phyloP scores from a whole-genome alignment of 768 basidiomycete species.

The Exidia glandulosa region DNA sequence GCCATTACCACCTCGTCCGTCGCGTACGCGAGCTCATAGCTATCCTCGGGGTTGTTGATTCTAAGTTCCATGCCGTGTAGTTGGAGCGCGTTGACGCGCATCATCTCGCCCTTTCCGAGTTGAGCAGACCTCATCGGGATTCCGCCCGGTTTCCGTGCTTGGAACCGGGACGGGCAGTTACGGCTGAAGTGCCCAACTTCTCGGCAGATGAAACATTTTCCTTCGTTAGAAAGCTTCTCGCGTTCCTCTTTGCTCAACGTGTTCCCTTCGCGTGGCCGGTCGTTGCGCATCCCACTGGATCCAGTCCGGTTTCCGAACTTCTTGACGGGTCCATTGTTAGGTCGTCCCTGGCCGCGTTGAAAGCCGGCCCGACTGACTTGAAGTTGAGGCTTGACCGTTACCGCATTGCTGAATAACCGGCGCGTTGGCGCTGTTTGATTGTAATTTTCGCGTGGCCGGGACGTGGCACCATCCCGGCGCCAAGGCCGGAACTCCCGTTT shows the following conservation, averaged over 20 bases:
- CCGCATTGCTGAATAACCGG: too few relatives aligned
- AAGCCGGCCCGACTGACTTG: too few relatives aligned
- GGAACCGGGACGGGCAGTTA: slow-evolving; percentile 18
- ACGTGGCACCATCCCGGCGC: too few relatives aligned
- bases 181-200: slow-evolving; percentile 17
- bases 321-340: neutral
- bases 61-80: neutral
- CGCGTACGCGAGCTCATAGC: neutral
- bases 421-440: too few relatives aligned
- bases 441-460: too few relatives aligned
- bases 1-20: neutral
- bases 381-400: too few relatives aligned
- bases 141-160: neutral
- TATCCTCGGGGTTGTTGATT: neutral
- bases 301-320: neutral
- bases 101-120: neutral
- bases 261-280: neutral
- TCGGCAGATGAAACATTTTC: slow-evolving; percentile 20
- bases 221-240: neutral
- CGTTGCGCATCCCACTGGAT: neutral
- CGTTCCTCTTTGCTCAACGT: neutral
- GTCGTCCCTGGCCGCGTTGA: too few relatives aligned
- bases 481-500: neutral
- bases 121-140: neutral
- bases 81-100: neutral